phyloP scores from a whole-genome alignment of 78 protist species.

The slime mould (Dictyostelium discoideum) region dicty_2.7 NC_007089.4:2808501-2809000 shows the following conservation, averaged over 20 bases:
- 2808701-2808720: background rate
- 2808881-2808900: too few species aligned
- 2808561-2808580: background rate
- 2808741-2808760: background rate
- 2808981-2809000: too few species aligned
- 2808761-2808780: background rate
- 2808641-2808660: too few species aligned
- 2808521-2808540: conserved; percentile 24
- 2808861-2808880: too few species aligned
- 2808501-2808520: conserved; percentile 28
- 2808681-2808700: background rate
- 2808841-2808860: too few species aligned
- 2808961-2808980: too few species aligned
- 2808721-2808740: background rate
- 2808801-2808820: too few species aligned
- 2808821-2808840: too few species aligned
- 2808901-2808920: too few species aligned
- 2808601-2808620: background rate
- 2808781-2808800: too few species aligned
- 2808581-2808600: background rate
- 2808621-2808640: background rate
- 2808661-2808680: background rate
- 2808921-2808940: too few species aligned
- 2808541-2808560: background rate
- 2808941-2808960: too few species aligned